A percentile compares a stretch with the other conserved stretches of the same genome.
Evolutionary conservation across 2,329 filamentous ascomycete species (phyloP).

Genomic region (Claviceps cyperi): DNA sequence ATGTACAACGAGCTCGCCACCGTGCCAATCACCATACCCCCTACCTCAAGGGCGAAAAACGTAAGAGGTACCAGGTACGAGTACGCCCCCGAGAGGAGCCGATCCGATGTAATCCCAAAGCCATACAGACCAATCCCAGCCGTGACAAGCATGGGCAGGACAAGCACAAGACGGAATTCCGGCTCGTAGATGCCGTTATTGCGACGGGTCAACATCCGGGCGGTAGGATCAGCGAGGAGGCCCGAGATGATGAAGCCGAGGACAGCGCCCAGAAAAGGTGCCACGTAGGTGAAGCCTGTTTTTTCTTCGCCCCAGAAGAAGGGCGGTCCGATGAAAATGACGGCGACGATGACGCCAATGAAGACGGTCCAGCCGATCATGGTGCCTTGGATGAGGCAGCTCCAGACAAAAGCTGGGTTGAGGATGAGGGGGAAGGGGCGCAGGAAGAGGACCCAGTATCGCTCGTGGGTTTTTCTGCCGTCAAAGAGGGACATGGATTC

Average conservation of each 20-base stretch:
- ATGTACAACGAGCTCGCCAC: slow-evolving; percentile 78
- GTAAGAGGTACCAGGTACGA: slow-evolving; percentile 62
- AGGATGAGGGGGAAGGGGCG: slow-evolving; percentile 71
- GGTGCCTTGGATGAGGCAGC: slow-evolving; percentile 65
- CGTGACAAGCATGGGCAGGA: slow-evolving; percentile 67
- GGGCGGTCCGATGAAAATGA: slow-evolving; percentile 67
- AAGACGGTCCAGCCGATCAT: slow-evolving; percentile 95
- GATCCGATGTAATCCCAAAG: slow-evolving; percentile 59
- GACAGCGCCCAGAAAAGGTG: slow-evolving; percentile 72
- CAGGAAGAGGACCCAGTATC: slow-evolving; percentile 48
- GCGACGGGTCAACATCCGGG: slow-evolving; percentile 51
- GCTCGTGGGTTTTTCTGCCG: slow-evolving; percentile 67
- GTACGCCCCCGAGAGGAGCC: slow-evolving; percentile 41
- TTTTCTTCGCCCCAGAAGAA: slow-evolving; percentile 69
- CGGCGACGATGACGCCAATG: slow-evolving; percentile 70
- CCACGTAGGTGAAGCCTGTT: slow-evolving; percentile 77
- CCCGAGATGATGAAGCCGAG: slow-evolving; percentile 66
- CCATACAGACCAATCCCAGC: slow-evolving; percentile 70
- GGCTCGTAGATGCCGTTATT: slow-evolving; percentile 82
- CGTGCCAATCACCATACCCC: slow-evolving; percentile 83
- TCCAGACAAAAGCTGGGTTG: slow-evolving; percentile 78
- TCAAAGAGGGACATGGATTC: slow-evolving; percentile 58
- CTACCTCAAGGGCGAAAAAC: slow-evolving; percentile 73
- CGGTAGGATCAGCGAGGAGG: slow-evolving; percentile 56
- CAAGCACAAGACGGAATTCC: slow-evolving; percentile 73